Percentiles rank a stretch among this genome's conserved stretches.
Conservation (phyloP, 345 rosid genomes). For the Hypericum perforatum region DNA sequence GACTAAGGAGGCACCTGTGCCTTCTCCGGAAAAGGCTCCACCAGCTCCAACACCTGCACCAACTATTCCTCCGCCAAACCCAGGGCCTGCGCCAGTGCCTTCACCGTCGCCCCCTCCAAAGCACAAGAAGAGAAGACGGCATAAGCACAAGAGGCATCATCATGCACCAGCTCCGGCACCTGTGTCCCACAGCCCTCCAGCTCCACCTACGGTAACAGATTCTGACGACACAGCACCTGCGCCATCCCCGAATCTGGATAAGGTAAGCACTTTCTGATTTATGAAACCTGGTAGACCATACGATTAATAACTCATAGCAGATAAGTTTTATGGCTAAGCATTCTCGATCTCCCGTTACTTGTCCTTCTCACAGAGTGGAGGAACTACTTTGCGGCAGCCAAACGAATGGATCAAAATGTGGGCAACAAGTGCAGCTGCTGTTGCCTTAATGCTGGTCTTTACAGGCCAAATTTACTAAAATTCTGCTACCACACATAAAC, state of each 20-base stretch:
- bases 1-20: constrained; percentile 26
- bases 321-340: neutral
- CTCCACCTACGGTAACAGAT: constrained; percentile 56
- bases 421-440: constrained; percentile 37
- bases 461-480: constrained; percentile 34
- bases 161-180: constrained; percentile 70
- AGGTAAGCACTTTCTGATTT: constrained; percentile 24
- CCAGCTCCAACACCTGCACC: constrained; percentile 24
- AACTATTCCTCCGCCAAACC: constrained; percentile 14
- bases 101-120: constrained; percentile 49
- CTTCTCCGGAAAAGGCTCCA: constrained; percentile 27
- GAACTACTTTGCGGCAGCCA: constrained; percentile 31
- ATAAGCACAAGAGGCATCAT: constrained; percentile 54
- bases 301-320: neutral
- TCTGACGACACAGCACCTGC: constrained; percentile 63
- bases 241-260: constrained; percentile 56
- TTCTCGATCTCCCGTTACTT: constrained; percentile 7
- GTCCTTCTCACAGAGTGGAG: constrained; percentile 49
- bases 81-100: constrained; percentile 35
- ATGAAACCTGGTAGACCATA: neutral
- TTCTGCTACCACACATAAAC: constrained; percentile 9
- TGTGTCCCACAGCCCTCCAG: constrained; percentile 64
- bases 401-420: constrained; percentile 36
- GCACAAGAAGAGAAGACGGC: constrained; percentile 46
- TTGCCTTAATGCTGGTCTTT: constrained; percentile 37